Evolutionary conservation across 352 stramenopile genomes (phyloP).

Genomic region (Globisporangium echinulatum): DNA sequence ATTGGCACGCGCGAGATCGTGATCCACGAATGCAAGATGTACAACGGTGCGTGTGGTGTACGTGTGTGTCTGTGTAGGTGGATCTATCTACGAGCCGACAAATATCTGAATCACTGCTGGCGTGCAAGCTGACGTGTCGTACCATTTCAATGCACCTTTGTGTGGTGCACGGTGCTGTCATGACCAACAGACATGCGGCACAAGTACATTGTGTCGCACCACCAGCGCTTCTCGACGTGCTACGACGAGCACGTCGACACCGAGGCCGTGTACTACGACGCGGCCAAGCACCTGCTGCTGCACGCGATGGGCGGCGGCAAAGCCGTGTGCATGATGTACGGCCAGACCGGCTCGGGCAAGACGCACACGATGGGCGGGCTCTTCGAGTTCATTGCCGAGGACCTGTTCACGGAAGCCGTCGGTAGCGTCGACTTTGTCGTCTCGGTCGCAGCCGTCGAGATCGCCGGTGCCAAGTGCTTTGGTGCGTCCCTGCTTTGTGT

Average conservation of each 20-base stretch:
- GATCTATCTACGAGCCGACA: constrained; percentile 19
- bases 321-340: constrained; percentile 91
- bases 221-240: constrained; percentile 67
- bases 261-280: constrained; percentile 53
- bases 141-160: too few relatives aligned
- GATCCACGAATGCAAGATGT: constrained; percentile 89
- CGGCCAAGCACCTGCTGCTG: constrained; percentile 37
- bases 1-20: constrained; percentile 53
- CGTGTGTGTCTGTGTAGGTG: neutral
- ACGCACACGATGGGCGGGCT: constrained; percentile 92
- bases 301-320: constrained; percentile 47
- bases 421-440: constrained; percentile 41
- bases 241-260: constrained; percentile 74
- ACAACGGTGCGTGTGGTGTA: constrained; percentile 29
- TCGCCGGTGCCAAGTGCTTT: constrained; percentile 55
- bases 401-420: constrained; percentile 54
- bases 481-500: too few relatives aligned
- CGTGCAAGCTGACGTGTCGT: too few relatives aligned
- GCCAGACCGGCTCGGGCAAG: constrained; percentile 93
- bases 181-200: constrained; percentile 68
- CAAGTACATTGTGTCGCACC: constrained; percentile 78
- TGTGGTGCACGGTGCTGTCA: too few relatives aligned
- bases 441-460: constrained; percentile 49
- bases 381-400: constrained; percentile 47
- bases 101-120: neutral